Percentiles rank a stretch among this genome's conserved stretches.
These are phyloP conservation scores for Pugionium cornutum DNA, from an alignment of 345 rosid species.

Conservation along the genomic window DNA sequence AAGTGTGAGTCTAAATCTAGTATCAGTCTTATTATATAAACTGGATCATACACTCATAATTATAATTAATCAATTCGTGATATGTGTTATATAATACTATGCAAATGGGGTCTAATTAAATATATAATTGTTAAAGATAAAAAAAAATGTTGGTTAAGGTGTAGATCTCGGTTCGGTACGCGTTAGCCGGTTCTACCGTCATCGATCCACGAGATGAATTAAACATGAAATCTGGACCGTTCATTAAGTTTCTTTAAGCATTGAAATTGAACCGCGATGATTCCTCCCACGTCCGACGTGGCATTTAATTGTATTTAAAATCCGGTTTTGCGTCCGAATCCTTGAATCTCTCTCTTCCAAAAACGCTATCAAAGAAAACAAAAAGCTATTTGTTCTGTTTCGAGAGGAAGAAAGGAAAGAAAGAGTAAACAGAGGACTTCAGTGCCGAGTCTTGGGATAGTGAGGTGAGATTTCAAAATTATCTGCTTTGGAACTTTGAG, in stretches of 20 bases:
- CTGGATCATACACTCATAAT: no score
- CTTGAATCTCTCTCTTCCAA: conserved; percentile 47
- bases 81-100: no score
- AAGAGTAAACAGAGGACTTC: not conserved
- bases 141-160: no score
- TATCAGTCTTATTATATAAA: no score
- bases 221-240: conserved; percentile 22
- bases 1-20: no score
- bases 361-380: no score
- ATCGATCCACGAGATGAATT: conserved; percentile 36
- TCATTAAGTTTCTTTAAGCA: not conserved
- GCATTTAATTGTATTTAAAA: conserved; percentile 64
- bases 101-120: no score
- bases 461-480: conserved; percentile 36
- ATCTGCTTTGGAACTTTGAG: conserved; percentile 10
- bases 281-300: conserved; percentile 39
- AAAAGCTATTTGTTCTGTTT: conserved; percentile 30
- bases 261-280: conserved; percentile 14
- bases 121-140: no score
- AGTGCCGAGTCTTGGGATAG: conserved; percentile 33
- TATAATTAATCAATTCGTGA: no score
- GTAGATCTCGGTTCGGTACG: no score
- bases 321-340: conserved; percentile 49
- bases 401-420: not conserved
- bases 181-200: conserved; percentile 5